phyloP scores from a whole-genome alignment of 1,284 basidiomycete genomes.

The Grifola frondosa region DNA sequence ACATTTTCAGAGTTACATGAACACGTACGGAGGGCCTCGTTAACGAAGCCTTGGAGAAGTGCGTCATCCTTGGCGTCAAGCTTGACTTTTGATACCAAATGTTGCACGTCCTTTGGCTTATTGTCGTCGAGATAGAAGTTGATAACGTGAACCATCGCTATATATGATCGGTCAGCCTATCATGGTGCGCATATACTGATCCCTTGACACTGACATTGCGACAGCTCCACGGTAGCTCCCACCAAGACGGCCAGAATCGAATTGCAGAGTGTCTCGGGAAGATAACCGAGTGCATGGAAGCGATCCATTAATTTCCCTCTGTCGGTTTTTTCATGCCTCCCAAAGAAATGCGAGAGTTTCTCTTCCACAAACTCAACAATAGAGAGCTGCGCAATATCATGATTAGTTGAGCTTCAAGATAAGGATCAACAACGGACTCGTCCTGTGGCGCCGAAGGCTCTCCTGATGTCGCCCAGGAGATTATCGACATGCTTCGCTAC shows the following conservation, averaged over 20 bases:
- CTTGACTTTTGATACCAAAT: conserved; percentile 32
- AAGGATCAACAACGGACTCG: conserved; percentile 14
- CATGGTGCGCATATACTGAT: no score
- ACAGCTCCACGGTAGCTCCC: conserved; percentile 64
- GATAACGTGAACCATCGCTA: conserved; percentile 50
- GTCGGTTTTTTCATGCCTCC: conserved; percentile 44
- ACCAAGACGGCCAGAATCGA: conserved; percentile 71
- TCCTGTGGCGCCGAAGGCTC: conserved; percentile 16
- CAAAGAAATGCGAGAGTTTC: conserved; percentile 46
- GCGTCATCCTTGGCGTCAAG: conserved; percentile 38
- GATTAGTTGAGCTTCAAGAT: no score
- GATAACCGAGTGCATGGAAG: conserved; percentile 53
- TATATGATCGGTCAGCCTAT: no score
- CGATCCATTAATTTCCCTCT: conserved; percentile 55
- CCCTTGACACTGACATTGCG: conserved; percentile 60
- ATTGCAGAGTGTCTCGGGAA: conserved; percentile 62
- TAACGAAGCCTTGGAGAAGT: conserved; percentile 51
- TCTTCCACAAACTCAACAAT: conserved; percentile 46
- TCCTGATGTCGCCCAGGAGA: conserved; percentile 58
- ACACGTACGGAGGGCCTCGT: conserved; percentile 66
- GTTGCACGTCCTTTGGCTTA: conserved; percentile 37
- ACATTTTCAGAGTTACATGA: background rate
- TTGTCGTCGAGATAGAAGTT: conserved; percentile 59
- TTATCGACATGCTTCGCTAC: conserved; percentile 51
- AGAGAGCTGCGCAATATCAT: conserved; percentile 53